phyloP scores from a whole-genome alignment of 2,329 filamentous ascomycete species.

The Pyrenochaeta sp. region DNA sequence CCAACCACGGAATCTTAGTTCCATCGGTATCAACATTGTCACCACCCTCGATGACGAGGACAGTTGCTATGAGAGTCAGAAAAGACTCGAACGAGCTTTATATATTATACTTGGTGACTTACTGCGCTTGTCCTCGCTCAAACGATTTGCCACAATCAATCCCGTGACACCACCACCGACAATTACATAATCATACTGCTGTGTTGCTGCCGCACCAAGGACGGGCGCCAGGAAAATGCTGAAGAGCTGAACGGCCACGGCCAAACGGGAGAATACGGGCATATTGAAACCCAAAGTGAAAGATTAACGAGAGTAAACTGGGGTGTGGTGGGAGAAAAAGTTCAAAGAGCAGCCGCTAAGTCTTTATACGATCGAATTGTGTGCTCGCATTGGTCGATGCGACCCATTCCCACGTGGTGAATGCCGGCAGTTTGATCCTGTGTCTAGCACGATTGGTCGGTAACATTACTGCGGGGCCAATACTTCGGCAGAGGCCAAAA shows the following conservation, averaged over 20 bases:
- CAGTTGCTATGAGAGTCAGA: conserved; percentile 28
- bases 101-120: conserved; percentile 2
- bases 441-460: conserved; percentile 4
- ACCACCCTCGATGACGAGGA: conserved; percentile 37
- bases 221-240: conserved; percentile 28
- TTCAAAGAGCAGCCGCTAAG: conserved; percentile 13
- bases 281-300: conserved; percentile 23
- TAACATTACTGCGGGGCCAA: conserved; percentile 4
- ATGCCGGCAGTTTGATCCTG: conserved; percentile 15
- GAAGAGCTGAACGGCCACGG: conserved; percentile 32
- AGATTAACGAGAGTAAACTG: conserved; percentile 22
- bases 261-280: conserved; percentile 34
- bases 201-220: conserved; percentile 15
- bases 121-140: conserved; percentile 35
- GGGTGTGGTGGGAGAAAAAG: conserved; percentile 6
- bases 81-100: no score
- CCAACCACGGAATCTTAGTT: conserved; percentile 37
- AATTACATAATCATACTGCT: conserved; percentile 41
- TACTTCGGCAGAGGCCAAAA: neutral
- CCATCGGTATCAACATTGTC: conserved; percentile 30
- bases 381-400: conserved; percentile 18
- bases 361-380: conserved; percentile 24
- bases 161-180: conserved; percentile 42
- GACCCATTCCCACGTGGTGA: conserved; percentile 17
- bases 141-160: conserved; percentile 36